Evolutionary conservation across 177 flowering plant species (phyloP).

Genomic region (Vitis hybrid): DNA sequence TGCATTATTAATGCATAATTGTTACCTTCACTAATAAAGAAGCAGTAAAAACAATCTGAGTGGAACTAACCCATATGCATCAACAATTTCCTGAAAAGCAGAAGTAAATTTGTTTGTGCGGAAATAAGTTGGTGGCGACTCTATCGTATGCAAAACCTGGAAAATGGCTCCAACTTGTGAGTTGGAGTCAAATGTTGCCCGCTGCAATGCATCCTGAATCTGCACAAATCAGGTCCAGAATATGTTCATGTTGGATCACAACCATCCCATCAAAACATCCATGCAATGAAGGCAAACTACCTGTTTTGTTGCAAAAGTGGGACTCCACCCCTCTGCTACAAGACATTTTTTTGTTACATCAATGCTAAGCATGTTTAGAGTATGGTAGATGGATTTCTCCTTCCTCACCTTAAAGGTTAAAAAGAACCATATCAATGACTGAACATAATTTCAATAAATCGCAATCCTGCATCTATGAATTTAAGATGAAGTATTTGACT

Average conservation of each 20-base stretch:
- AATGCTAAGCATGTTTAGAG: conserved; percentile 92
- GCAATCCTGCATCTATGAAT: neutral
- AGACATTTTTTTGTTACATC: conserved; percentile 98
- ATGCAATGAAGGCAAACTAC: conserved; percentile 28
- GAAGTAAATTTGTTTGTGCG: conserved; percentile 78
- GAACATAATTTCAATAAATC: neutral
- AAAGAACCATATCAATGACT: conserved; percentile 6
- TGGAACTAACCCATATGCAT: conserved; percentile 86
- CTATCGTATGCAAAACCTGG: conserved; percentile 72
- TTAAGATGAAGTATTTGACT: neutral
- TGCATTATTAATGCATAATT: neutral
- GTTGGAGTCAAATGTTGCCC: conserved; percentile 74
- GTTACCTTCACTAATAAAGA: neutral
- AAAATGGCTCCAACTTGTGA: conserved; percentile 87
- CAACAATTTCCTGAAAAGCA: conserved; percentile 91
- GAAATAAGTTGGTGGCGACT: conserved; percentile 85
- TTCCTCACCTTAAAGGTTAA: conserved; percentile 67
- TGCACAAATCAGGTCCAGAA: conserved; percentile 32
- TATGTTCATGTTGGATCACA: neutral
- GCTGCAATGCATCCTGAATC: conserved; percentile 78
- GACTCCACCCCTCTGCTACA: conserved; percentile 98
- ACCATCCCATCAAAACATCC: neutral
- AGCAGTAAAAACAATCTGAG: neutral
- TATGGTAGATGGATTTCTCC: conserved; percentile 87
- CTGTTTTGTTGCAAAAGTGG: conserved; percentile 82